Percentiles rank a stretch among this genome's conserved stretches.
Conservation (phyloP, 2,329 filamentous ascomycete genomes). For the Anthostomella pinea region DNA sequence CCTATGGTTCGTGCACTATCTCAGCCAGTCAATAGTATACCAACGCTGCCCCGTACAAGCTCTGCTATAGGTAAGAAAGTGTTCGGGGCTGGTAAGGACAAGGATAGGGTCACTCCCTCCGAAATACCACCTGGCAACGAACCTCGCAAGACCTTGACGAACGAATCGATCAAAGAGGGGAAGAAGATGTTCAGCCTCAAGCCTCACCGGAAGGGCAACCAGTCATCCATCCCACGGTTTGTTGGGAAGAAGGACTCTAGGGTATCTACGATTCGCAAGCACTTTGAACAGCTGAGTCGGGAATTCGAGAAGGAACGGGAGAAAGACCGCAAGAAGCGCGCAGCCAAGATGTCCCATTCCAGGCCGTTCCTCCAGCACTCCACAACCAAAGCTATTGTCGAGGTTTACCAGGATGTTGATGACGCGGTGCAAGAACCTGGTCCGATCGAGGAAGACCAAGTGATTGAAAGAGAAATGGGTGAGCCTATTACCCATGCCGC, state of each 20-base stretch:
- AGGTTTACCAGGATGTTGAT: conserved; percentile 91
- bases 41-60: conserved; percentile 45
- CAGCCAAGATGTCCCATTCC: conserved; percentile 70
- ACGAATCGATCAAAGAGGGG: conserved; percentile 53
- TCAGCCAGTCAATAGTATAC: conserved; percentile 41
- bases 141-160: conserved; percentile 32
- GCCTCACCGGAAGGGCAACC: conserved; percentile 60
- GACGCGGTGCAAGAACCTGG: conserved; percentile 85
- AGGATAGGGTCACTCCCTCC: conserved; percentile 20
- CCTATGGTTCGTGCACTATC: conserved; percentile 54
- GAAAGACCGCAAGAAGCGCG: conserved; percentile 77
- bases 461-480: conserved; percentile 32
- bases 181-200: conserved; percentile 66
- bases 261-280: conserved; percentile 88
- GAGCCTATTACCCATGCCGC: conserved; percentile 28
- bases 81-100: conserved; percentile 30
- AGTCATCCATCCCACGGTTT: conserved; percentile 87
- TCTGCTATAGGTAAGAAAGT: conserved; percentile 42
- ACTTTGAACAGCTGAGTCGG: conserved; percentile 93
- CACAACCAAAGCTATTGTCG: conserved; percentile 91
- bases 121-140: conserved; percentile 31
- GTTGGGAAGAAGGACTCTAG: conserved; percentile 73
- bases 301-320: conserved; percentile 95
- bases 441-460: conserved; percentile 61
- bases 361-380: conserved; percentile 81